Evolutionary conservation across 192 early-diverging fungal species (phyloP), one percentile per base, ranked within the genome.

Genomic region (Coemansia sp.): DNA sequence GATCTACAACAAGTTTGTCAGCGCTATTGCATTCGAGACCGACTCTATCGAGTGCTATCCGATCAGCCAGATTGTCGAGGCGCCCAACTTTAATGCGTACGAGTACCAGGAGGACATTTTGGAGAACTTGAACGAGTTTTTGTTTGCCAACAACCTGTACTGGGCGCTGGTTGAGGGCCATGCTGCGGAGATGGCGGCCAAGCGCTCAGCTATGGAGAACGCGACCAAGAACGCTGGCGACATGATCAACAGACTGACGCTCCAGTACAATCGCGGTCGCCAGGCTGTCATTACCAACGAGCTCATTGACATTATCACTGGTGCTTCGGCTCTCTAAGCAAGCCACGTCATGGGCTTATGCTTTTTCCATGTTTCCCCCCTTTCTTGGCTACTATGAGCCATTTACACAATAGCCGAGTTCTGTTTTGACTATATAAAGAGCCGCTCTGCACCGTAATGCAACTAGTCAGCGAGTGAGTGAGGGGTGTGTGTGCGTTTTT

Each of bases 201-300:
- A 94, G 89, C 91, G 96, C 68, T 91, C 92, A 72, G 97, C 97
- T 71, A 99, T 98, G 97, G 97, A 99, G 89, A 99, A 99, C 84
- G 96, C 97, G 39, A 98, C 96, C 84, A 95, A 98, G 90, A 99
- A 99, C 86, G 97, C 96, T 64, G 93, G 91, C 78, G 95, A 99
- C 68, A 97, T 99, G 90, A 95, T 99, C 87, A 86, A 91, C 80
- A 96, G 92, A 78, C 87, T 99, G 59, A 97, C 95, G 59, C 86
- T 99, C 78, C 91, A 90, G 70, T 99, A 94, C 91, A 97, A 99
- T 90, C 92, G 95, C 72, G 91, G 93, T 77, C 94, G 95, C 85
- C 97, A 99, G 84, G 95, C 97, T 63, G 87, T 89, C 70, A 99
- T 99, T 85, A 99, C 97, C 77, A 97, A 96, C 88, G 97, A 99